Conservation (phyloP, 257 asterid genomes). For the Scutellaria baicalensis region DNA sequence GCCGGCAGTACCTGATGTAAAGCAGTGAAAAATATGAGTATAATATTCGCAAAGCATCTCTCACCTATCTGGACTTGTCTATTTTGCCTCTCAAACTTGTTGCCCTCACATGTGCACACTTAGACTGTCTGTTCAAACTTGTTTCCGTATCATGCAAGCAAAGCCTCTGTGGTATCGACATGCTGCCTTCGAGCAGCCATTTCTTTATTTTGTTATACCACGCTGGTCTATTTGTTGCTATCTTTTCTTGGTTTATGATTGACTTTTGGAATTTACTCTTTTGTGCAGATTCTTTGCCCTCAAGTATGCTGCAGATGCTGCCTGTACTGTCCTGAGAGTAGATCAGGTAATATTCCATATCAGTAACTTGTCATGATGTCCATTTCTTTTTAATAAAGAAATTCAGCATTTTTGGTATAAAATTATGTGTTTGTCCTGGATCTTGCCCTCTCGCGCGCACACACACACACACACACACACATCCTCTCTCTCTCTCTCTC, state of each 20-base stretch:
- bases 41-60: neutral
- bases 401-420: neutral
- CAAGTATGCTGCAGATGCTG: conserved; percentile 94
- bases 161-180: neutral
- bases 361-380: neutral
- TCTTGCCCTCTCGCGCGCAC: no score
- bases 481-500: neutral
- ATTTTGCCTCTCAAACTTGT: no score
- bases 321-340: conserved; percentile 86
- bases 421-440: neutral
- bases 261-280: conserved; percentile 5
- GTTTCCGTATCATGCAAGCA: neutral
- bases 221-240: neutral
- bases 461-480: no score
- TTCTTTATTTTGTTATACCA: neutral
- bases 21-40: neutral
- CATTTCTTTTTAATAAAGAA: neutral
- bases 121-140: neutral
- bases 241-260: conserved; percentile 3
- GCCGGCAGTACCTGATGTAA: neutral
- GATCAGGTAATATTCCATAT: conserved; percentile 67
- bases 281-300: conserved; percentile 72
- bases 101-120: no score
- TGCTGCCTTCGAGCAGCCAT: neutral
- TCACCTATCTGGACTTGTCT: neutral